A percentile compares a stretch with the other conserved stretches of the same genome.
Conservation (phyloP, 2,329 filamentous ascomycete species). For the Neonectria punicea region DNA sequence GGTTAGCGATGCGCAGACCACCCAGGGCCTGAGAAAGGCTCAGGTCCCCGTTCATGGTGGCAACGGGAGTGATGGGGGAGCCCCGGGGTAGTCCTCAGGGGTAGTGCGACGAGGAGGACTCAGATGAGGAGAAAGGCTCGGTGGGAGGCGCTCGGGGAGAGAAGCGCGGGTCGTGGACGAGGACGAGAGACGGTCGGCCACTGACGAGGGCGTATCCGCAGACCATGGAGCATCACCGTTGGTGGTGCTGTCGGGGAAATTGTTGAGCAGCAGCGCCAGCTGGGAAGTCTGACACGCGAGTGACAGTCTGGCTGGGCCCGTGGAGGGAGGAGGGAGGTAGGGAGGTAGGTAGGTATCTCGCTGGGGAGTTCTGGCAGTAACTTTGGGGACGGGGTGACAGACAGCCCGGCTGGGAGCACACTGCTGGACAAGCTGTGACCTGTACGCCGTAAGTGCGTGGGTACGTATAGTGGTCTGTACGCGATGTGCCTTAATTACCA, state of each 20-base stretch:
- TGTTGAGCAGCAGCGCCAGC: constrained; percentile 27
- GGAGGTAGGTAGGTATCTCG: not conserved
- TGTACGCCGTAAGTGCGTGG: not conserved
- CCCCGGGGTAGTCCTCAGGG: constrained; percentile 39
- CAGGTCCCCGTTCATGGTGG: constrained; percentile 87
- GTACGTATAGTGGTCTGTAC: constrained; percentile 5
- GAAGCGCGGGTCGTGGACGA: constrained; percentile 37
- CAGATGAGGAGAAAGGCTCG: constrained; percentile 23
- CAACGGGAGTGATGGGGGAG: constrained; percentile 34
- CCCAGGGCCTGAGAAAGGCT: constrained; percentile 93
- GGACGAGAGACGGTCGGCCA: constrained; percentile 38
- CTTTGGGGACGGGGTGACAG: not conserved
- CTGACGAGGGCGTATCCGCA: constrained; percentile 31
- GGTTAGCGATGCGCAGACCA: constrained; percentile 95
- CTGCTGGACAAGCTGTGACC: not conserved
- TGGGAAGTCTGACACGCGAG: constrained; percentile 4
- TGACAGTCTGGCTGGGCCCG: constrained; percentile 2
- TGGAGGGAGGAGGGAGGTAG: not conserved
- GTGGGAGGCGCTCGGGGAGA: constrained; percentile 33
- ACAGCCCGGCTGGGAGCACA: not conserved
- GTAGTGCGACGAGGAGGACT: constrained; percentile 28
- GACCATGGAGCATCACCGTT: constrained; percentile 43
- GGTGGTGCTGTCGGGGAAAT: constrained; percentile 32
- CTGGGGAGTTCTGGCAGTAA: not conserved
- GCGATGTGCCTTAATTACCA: constrained; percentile 9